phyloP scores from a whole-genome alignment of 148 eudicot genomes.

The Rhododendron molle region DNA sequence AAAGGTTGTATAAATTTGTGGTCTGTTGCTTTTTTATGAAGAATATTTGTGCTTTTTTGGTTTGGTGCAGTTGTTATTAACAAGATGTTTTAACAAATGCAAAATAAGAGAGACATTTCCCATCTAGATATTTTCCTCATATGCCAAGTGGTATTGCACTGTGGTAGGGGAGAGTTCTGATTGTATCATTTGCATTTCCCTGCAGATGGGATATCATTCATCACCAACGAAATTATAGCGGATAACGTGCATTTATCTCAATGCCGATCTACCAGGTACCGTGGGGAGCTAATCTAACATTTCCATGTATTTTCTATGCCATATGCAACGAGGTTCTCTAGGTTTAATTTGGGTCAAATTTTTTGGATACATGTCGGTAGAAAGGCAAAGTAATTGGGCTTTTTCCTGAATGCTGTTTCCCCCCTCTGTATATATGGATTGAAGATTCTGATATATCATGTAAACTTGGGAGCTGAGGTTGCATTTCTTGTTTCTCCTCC shows the following conservation, averaged over 20 bases:
- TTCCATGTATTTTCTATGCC: not conserved
- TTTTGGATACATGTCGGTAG: not conserved
- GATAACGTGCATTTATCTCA: not conserved
- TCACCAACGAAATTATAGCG: not conserved
- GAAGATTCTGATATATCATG: not conserved
- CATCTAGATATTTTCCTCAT: too few species aligned
- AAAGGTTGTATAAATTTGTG: not conserved
- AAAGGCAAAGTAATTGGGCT: not conserved
- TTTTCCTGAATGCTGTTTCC: not conserved
- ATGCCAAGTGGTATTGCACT: not conserved
- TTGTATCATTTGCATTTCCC: not conserved
- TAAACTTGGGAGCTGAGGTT: not conserved
- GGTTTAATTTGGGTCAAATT: not conserved
- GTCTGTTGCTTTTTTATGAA: not conserved
- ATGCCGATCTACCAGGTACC: slow-evolving; percentile 1
- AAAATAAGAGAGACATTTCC: not conserved
- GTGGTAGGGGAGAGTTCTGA: not conserved
- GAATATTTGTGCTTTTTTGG: not conserved
- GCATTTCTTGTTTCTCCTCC: not conserved
- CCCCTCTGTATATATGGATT: not conserved
- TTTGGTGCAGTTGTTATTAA: not conserved
- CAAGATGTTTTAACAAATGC: not conserved
- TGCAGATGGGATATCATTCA: not conserved
- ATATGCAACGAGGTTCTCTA: not conserved
- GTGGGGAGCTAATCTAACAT: not conserved